These are phyloP conservation scores for Blepharisma undulans DNA, from an alignment of 169 alveolate genomes.

Conservation along the genomic window DNA sequence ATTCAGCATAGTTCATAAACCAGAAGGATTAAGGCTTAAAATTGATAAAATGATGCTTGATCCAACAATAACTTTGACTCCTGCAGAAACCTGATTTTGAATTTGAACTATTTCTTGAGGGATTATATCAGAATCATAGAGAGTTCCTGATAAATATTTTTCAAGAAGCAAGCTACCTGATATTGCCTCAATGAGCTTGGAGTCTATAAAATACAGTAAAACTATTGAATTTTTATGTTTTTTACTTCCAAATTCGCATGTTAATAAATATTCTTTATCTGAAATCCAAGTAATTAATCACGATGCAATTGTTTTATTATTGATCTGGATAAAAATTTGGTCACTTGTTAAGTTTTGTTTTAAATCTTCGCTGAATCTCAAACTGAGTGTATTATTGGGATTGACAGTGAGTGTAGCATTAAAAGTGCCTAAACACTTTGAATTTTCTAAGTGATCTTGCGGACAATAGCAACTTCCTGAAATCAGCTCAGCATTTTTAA, in stretches of 20 bases:
- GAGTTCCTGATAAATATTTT: neutral
- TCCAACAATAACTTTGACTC: neutral
- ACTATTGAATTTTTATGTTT: neutral
- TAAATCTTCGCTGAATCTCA: neutral
- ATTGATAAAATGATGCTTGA: neutral
- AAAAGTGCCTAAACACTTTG: too few species aligned
- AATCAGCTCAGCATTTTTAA: neutral
- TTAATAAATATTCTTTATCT: neutral
- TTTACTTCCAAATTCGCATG: neutral
- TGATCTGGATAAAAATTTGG: neutral
- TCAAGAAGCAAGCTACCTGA: neutral
- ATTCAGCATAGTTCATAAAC: constrained; percentile 1
- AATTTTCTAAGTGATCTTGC: too few species aligned
- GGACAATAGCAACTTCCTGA: too few species aligned
- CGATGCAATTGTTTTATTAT: neutral
- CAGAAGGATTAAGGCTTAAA: neutral
- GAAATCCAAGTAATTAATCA: neutral
- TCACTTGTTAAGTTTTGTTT: neutral
- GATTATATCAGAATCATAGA: neutral
- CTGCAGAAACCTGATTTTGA: neutral
- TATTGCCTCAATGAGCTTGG: neutral
- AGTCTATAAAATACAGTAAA: neutral
- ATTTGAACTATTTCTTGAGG: neutral
- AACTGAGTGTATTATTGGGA: neutral
- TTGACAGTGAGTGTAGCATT: too few species aligned